phyloP scores from a whole-genome alignment of 257 asterid species.

The Solanum pinnatisectum region DNA sequence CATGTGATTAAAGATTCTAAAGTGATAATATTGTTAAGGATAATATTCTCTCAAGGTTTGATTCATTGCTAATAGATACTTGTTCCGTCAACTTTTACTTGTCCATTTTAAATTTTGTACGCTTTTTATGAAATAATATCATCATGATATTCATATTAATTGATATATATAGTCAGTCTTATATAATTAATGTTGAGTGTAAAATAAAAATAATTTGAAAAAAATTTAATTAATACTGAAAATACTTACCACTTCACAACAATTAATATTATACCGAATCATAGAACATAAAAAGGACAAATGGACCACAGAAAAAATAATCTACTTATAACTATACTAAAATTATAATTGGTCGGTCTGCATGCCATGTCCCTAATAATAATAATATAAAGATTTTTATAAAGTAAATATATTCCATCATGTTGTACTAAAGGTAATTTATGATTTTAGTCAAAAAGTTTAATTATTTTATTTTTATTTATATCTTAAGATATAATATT shows the following conservation, averaged over 20 bases:
- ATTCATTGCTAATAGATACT: background rate
- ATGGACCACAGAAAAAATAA: background rate
- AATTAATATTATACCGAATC: background rate
- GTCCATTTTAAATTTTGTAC: background rate
- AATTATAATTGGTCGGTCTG: background rate
- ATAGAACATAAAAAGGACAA: background rate
- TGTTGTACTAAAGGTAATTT: background rate
- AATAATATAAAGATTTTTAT: background rate
- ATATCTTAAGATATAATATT: too few species aligned
- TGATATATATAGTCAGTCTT: background rate
- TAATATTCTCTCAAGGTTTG: background rate
- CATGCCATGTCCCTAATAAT: background rate
- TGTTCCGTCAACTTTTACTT: background rate
- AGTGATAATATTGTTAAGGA: background rate
- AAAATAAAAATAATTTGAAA: too few species aligned
- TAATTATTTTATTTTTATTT: too few species aligned
- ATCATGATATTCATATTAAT: too few species aligned
- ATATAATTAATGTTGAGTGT: too few species aligned
- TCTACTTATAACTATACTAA: background rate
- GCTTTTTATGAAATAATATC: background rate
- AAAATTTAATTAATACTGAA: too few species aligned
- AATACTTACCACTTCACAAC: accelerated
- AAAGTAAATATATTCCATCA: background rate
- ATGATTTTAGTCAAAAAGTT: background rate
- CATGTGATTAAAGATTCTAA: background rate